Evolutionary conservation across 768 basidiomycete genomes (phyloP).

Genomic region (Boletus rufocinnamomeus): DNA sequence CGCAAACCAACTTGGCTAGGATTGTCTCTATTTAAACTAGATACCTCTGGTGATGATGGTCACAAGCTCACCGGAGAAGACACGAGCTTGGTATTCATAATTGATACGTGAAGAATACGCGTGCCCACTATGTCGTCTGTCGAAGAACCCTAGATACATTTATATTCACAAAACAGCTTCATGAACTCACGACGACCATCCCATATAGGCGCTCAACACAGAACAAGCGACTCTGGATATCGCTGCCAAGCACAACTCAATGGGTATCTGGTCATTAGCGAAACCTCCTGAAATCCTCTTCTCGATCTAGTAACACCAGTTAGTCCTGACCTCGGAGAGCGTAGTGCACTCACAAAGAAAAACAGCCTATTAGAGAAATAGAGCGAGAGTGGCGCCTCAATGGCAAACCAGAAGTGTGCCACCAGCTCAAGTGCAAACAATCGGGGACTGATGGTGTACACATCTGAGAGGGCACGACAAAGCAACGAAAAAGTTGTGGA

Average conservation of each 20-base stretch:
- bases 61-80: slow-evolving; percentile 19
- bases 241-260: slow-evolving; percentile 15
- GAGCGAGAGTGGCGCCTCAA: slow-evolving; percentile 22
- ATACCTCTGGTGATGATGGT: neutral
- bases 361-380: slow-evolving; percentile 28
- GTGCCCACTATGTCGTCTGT: slow-evolving; percentile 4
- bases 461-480: slow-evolving; percentile 21
- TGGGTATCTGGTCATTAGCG: neutral
- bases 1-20: slow-evolving; percentile 21
- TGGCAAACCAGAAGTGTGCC: slow-evolving; percentile 20
- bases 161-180: neutral
- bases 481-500: slow-evolving; percentile 5
- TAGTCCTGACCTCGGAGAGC: neutral
- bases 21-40: neutral
- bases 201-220: slow-evolving; percentile 16
- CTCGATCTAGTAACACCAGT: slow-evolving; percentile 24
- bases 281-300: slow-evolving; percentile 10
- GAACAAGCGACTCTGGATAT: slow-evolving; percentile 19
- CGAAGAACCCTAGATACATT: neutral
- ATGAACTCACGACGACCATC: slow-evolving; percentile 22
- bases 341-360: slow-evolving; percentile 17
- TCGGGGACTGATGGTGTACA: slow-evolving; percentile 26
- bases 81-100: slow-evolving; percentile 22
- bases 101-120: slow-evolving; percentile 22
- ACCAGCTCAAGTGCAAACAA: slow-evolving; percentile 16